Evolutionary conservation across 805 yeast genomes (phyloP).

Genomic region (Metschnikowia matae): DNA sequence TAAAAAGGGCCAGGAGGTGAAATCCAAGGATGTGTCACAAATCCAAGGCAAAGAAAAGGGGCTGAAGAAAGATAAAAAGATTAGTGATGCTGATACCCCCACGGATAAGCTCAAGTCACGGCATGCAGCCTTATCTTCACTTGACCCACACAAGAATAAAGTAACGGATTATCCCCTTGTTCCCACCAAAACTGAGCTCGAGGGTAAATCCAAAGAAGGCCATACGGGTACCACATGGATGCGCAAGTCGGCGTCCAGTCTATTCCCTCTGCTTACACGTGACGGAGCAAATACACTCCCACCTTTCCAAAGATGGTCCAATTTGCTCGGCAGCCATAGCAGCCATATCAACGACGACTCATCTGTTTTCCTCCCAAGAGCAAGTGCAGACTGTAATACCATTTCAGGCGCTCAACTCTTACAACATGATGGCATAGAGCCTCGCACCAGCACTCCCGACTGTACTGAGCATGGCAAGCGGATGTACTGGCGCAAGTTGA

Average conservation of each 20-base stretch:
- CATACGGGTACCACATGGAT: background rate
- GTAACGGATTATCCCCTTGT: background rate
- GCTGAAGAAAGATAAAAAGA: background rate
- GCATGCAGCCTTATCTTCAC: background rate
- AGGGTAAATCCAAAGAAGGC: background rate
- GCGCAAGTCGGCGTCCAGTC: constrained; percentile 5
- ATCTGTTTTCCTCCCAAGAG: background rate
- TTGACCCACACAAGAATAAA: background rate
- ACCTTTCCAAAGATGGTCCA: background rate
- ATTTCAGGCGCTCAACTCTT: background rate
- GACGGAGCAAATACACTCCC: constrained; percentile 4
- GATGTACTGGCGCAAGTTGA: background rate
- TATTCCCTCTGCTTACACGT: constrained; percentile 11
- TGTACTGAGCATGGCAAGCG: background rate
- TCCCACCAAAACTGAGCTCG: background rate
- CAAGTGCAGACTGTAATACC: background rate
- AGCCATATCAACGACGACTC: background rate
- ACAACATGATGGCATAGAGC: constrained; percentile 1
- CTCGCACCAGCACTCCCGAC: background rate
- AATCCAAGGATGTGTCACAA: too few relatives aligned
- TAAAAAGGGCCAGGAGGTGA: too few relatives aligned
- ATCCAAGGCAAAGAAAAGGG: background rate
- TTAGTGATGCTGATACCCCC: background rate
- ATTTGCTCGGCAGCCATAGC: background rate
- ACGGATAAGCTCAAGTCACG: background rate